Evolutionary conservation across 768 basidiomycete species (phyloP).

Genomic region (Hydnomerulius pinastri): DNA sequence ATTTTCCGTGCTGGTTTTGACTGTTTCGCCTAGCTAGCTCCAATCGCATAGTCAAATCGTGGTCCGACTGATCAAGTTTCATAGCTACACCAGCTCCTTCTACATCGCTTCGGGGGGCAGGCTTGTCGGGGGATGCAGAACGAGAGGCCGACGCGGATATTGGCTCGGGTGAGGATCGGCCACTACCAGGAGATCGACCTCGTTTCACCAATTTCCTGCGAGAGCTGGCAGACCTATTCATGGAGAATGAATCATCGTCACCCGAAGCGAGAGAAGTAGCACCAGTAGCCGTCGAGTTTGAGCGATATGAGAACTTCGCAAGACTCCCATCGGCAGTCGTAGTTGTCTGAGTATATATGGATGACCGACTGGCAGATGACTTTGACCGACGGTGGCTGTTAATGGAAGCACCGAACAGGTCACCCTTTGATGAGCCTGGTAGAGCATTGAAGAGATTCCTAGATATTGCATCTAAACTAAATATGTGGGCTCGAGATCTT

Average conservation of each 20-base stretch:
- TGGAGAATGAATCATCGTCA: conserved; percentile 61
- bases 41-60: conserved; percentile 73
- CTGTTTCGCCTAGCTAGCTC: conserved; percentile 87
- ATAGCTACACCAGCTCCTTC: conserved; percentile 46
- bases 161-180: conserved; percentile 37
- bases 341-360: conserved; percentile 69
- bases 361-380: conserved; percentile 72
- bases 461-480: conserved; percentile 87
- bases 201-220: conserved; percentile 49
- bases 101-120: conserved; percentile 40
- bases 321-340: conserved; percentile 67
- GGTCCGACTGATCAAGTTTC: conserved; percentile 65
- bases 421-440: conserved; percentile 67
- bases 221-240: conserved; percentile 45
- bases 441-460: conserved; percentile 81
- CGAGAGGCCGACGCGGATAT: conserved; percentile 40
- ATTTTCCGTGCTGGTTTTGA: conserved; percentile 64
- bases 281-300: conserved; percentile 63
- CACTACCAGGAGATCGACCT: conserved; percentile 43
- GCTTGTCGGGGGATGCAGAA: conserved; percentile 45
- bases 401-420: conserved; percentile 75
- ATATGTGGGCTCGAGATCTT: conserved; percentile 78
- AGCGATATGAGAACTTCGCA: conserved; percentile 71
- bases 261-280: conserved; percentile 61
- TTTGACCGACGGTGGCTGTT: conserved; percentile 62